Evolutionary conservation across 352 stramenopile species (phyloP).

Genomic region (Globisporangium paroecandrum): DNA sequence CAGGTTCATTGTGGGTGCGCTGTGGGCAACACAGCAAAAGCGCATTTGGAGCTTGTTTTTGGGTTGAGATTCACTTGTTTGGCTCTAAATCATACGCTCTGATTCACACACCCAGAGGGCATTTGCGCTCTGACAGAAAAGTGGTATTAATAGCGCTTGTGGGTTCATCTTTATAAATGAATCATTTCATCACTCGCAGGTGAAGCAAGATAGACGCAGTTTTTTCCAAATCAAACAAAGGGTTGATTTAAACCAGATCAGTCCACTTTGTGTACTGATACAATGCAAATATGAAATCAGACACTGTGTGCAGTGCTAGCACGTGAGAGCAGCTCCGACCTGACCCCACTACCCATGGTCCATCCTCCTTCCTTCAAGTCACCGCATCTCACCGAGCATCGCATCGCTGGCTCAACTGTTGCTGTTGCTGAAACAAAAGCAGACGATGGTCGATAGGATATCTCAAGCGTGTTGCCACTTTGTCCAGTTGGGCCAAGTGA

Average conservation of each 20-base stretch:
- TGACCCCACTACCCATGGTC: no score
- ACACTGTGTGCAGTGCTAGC: neutral
- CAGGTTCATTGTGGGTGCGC: neutral
- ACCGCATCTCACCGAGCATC: no score
- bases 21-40: neutral
- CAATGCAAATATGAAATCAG: neutral
- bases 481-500: no score
- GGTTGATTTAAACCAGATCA: neutral
- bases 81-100: neutral
- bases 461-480: no score
- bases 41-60: neutral
- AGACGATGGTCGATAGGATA: no score
- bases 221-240: neutral
- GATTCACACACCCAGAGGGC: neutral
- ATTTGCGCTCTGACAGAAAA: neutral
- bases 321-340: no score
- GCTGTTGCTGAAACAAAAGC: no score
- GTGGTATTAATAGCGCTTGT: neutral
- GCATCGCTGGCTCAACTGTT: no score
- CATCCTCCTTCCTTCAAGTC: no score
- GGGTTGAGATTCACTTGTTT: neutral
- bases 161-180: neutral
- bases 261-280: neutral
- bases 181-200: neutral
- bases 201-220: neutral